These are phyloP conservation scores for Stagonosporopsis chrysanthemi DNA, from an alignment of 2,329 filamentous ascomycete genomes.

Conservation along the genomic window DNA sequence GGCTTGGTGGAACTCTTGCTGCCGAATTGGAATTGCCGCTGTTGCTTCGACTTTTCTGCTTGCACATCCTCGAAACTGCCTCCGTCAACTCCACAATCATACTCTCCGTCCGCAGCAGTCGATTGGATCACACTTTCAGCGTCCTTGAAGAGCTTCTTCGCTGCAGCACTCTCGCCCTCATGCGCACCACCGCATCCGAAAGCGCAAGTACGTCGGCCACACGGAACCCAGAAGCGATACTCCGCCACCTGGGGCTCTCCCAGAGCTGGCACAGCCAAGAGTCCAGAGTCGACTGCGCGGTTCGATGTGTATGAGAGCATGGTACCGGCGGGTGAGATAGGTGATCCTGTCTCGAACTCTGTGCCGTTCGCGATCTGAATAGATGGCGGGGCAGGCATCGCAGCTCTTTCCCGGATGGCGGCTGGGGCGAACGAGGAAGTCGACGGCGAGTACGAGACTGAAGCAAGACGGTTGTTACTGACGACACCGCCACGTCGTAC, in stretches of 20 bases:
- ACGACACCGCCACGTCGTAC: conserved; percentile 4
- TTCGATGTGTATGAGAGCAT: conserved; percentile 43
- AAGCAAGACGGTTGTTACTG: not conserved
- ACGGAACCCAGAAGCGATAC: conserved; percentile 48
- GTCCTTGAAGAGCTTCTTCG: conserved; percentile 41
- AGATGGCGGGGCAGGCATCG: conserved; percentile 6
- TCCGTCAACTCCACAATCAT: not conserved
- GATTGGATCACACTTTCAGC: conserved; percentile 22
- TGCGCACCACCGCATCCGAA: conserved; percentile 42
- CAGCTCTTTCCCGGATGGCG: not conserved
- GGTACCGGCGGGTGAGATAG: conserved; percentile 37
- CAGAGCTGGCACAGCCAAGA: conserved; percentile 41
- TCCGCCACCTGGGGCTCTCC: conserved; percentile 46
- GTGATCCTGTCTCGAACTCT: conserved; percentile 31
- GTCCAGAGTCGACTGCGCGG: conserved; percentile 35
- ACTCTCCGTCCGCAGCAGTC: not conserved
- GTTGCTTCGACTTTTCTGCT: not conserved
- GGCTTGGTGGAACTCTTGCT: conserved; percentile 2
- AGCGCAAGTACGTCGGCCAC: conserved; percentile 38
- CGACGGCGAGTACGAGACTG: conserved; percentile 1
- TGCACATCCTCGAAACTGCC: not conserved
- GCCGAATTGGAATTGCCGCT: not conserved
- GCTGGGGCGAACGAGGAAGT: conserved; percentile 1
- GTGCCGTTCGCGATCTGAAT: conserved; percentile 44
- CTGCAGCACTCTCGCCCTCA: conserved; percentile 41